Conservation (phyloP, 495 filamentous ascomycete genomes). For the Penicillium herquei region DNA sequence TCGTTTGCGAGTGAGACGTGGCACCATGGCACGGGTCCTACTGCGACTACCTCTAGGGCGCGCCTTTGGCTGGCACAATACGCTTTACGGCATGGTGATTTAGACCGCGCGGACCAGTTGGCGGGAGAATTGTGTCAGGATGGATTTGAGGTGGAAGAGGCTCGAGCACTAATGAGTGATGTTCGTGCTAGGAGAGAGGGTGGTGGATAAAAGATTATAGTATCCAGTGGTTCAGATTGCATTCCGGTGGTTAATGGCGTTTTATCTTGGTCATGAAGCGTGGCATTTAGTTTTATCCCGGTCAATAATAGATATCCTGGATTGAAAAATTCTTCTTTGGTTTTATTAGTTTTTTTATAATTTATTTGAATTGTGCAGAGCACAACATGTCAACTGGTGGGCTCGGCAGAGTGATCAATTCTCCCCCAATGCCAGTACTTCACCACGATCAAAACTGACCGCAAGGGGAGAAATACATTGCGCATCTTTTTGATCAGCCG, state of each 20-base stretch:
- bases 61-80: conserved; percentile 90
- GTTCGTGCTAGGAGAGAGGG: conserved; percentile 75
- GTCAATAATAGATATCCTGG: not conserved
- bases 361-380: not conserved
- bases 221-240: not conserved
- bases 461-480: not conserved
- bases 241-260: conserved; percentile 3
- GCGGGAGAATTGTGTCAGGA: conserved; percentile 93
- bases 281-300: conserved; percentile 11
- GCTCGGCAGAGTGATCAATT: conserved; percentile 9
- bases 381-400: not conserved
- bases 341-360: not conserved
- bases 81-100: conserved; percentile 72
- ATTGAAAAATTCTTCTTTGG: not conserved
- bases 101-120: conserved; percentile 71
- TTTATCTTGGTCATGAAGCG: conserved; percentile 20
- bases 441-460: conserved; percentile 18
- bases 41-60: conserved; percentile 83
- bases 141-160: conserved; percentile 96
- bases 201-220: conserved; percentile 12
- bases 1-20: conserved; percentile 40
- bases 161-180: conserved; percentile 91
- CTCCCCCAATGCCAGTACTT: conserved; percentile 26
- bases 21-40: conserved; percentile 68
- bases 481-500: not conserved